phyloP scores from a whole-genome alignment of 1,284 basidiomycete species.

The Cutaneotrichosporon cavernicola region DNA sequence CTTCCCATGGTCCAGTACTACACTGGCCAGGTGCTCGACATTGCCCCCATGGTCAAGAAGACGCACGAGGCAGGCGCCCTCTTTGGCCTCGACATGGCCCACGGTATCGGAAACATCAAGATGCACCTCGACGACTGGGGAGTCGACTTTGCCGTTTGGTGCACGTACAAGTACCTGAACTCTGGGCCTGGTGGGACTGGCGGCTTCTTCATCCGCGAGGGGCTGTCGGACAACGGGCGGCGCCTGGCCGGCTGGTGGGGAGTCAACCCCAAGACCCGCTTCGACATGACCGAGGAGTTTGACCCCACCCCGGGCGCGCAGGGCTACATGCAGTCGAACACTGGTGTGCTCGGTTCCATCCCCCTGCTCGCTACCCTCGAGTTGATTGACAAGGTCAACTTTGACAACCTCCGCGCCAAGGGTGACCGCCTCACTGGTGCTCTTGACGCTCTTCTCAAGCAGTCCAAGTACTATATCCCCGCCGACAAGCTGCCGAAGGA shows the following conservation, averaged over 20 bases:
- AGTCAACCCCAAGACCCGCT: slow-evolving; percentile 80
- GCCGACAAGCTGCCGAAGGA: slow-evolving; percentile 30
- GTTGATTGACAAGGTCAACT: slow-evolving; percentile 75
- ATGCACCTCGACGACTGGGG: slow-evolving; percentile 87
- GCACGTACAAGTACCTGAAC: slow-evolving; percentile 97
- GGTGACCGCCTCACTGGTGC: slow-evolving; percentile 68
- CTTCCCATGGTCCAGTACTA: slow-evolving; percentile 94
- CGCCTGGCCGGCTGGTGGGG: slow-evolving; percentile 98
- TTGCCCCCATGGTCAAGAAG: slow-evolving; percentile 75
- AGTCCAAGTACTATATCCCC: slow-evolving; percentile 62
- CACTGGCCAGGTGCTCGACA: slow-evolving; percentile 93
- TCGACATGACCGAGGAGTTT: slow-evolving; percentile 84
- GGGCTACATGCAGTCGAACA: slow-evolving; percentile 94
- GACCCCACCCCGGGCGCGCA: slow-evolving; percentile 82
- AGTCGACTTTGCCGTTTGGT: slow-evolving; percentile 97
- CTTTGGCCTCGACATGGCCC: slow-evolving; percentile 94
- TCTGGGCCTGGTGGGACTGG: slow-evolving; percentile 93
- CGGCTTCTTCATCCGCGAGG: slow-evolving; percentile 58
- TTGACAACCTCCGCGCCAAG: slow-evolving; percentile 66
- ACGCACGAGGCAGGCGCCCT: slow-evolving; percentile 79
- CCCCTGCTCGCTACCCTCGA: slow-evolving; percentile 77
- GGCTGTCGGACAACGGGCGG: slow-evolving; percentile 47
- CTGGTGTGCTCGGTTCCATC: slow-evolving; percentile 74
- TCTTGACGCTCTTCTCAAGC: slow-evolving; percentile 65
- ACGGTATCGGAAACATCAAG: slow-evolving; percentile 91